Base-by-base conservation (phyloP, 441 rosid genomes). In the Erysimum pusillum region DNA sequence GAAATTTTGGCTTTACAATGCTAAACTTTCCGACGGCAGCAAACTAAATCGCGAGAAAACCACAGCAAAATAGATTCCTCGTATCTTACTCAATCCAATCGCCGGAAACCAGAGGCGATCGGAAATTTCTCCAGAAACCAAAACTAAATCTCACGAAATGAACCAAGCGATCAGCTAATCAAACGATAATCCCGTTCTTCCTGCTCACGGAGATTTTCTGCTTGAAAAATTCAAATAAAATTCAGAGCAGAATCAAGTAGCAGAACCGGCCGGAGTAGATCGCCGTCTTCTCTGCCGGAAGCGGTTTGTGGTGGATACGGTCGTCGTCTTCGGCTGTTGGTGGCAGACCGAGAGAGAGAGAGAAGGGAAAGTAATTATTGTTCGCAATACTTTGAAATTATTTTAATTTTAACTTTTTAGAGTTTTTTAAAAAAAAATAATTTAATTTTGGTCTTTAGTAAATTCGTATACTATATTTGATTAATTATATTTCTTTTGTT, bases 261-360 rank as follows among this genome's bases (percentile, higher is more conserved):
- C 20, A 36, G 39, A 73, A 74, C 0, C 73, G 72, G 60, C 52
- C 53, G 28, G 76, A 46, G 35, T 4, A 7, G 73, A 63, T 76
- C 85, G 79, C 61, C 79, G 85, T 74, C 77, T 82, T 76, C 32
- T 64, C 42, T 18, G 53, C 45, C 78, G 80, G 60, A 28, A 22
- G 44, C 63, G 81, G 83, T 68, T 65, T 72, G 81, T 70, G 41
- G 80, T 77, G 83, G 75, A 61, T 59, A 53, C 66, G 80, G 81
- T 79, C 80, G 79, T 66, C 75, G 80, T 77, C 80, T 52, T 75
- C 66, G 48, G 76, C 57, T 75, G 71, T 67, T 73, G 80, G 67
- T 65, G 78, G 74, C 75, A 74, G 77, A 70, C 60, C 73, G 9
- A 57, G 74, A 53, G 74, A 60, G 67, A 44, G 67, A 57, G 46